Base-by-base conservation (phyloP, 169 alveolate genomes). In the Plasmodium vinckei region DNA sequence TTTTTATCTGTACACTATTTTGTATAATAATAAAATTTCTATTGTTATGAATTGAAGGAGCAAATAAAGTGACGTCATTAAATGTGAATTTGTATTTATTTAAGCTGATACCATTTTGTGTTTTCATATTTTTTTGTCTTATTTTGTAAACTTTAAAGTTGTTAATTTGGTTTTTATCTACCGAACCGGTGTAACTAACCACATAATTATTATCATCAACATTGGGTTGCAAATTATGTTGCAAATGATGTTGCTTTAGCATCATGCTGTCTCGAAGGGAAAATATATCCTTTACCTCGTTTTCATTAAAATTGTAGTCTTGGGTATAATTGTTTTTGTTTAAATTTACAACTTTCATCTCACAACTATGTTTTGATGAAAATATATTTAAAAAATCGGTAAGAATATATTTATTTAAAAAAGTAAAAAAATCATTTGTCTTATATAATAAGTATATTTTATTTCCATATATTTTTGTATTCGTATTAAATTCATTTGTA, bases 371-470 rank as follows among this genome's bases (percentile, higher is more conserved):
- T 21, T 53, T 77, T 23, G 46, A 56, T 21, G 88, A 77, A 56
- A 77, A 77, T 53, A 77, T 21, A 56, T 51, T 63, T 1, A 51
- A 54, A 21, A 64, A 67, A 6, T 77, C 88, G 0, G 39, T 77
- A 7, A 77, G 51, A 6, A 77, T 21, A 56, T 77, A 77, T 46
- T 64, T 64, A 42, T 77, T 77, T 47, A 77, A 21, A 68, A 77
- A 77, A 69, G 33, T 19, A 42, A 77, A 77, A 27, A 77, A 77
- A 25, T 77, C 88, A 23, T 51, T 77, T 17, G 69, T 77, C 42
- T 77, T 77, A 57, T 46, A 77, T n/a, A 77, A 13, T 19, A 77
- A 3, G 13, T 42, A 21, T 0, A 63, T 12, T 10, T 69, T 57
- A 39, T 46, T 77, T 13, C 77, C 73, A 12, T 56, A 23, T 67